Percentiles rank a stretch among this genome's conserved stretches.
Conservation (phyloP, 176 grass and related monocot species). For the Oryza meyeriana region DNA sequence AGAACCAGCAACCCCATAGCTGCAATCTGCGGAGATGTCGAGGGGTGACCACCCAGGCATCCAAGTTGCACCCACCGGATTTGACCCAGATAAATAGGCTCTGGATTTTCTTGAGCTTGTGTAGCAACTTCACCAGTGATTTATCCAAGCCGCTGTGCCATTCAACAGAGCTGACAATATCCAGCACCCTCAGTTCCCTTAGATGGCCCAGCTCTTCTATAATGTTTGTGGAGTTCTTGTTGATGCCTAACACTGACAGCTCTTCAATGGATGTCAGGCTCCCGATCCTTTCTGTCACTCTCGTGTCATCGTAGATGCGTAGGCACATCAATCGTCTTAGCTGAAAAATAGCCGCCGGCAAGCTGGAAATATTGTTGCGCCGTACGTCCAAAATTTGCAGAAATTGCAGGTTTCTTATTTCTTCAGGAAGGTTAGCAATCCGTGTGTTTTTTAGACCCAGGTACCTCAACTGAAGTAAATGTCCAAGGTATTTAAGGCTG, state of each 20-base stretch:
- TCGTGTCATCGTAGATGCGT: neutral
- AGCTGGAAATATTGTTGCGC: neutral
- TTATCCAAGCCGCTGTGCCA: neutral
- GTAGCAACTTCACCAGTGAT: neutral
- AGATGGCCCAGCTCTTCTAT: too few relatives aligned
- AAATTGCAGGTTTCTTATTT: neutral
- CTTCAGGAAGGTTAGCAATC: neutral
- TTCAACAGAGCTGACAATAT: neutral
- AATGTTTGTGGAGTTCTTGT: too few relatives aligned
- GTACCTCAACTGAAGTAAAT: neutral
- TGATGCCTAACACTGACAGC: neutral
- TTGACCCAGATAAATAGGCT: neutral
- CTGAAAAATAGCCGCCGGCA: neutral
- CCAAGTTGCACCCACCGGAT: neutral
- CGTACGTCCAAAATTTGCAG: neutral
- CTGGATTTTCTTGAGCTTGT: neutral
- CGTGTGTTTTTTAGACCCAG: neutral
- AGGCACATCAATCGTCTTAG: neutral
- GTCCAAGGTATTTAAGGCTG: too few relatives aligned
- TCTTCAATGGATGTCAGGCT: neutral
- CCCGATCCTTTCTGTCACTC: neutral
- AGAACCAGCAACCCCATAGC: neutral
- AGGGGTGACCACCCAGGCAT: neutral
- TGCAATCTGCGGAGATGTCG: neutral
- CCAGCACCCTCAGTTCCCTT: neutral